Evolutionary conservation across 2,329 filamentous ascomycete genomes (phyloP), one percentile per base, ranked within the genome.

Genomic region (Diaporthe citri): DNA sequence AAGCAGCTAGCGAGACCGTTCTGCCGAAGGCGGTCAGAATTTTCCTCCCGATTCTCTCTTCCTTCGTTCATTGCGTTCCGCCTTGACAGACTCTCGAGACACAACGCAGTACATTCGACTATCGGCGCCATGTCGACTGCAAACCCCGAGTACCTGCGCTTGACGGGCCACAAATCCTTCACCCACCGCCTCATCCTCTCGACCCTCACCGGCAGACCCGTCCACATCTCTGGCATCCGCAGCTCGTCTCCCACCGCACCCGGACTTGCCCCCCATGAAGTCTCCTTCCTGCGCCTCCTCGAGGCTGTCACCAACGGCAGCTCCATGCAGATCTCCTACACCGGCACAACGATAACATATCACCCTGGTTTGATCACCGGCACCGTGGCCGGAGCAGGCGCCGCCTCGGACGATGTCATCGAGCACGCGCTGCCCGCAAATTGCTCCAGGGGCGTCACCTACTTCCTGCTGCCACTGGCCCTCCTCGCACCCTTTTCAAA

Each of bases 261-360:
- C 1, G 97, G 97, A 80, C 93, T 99, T 72, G 93, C 95, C 72
- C 93, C 95, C 66, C 94, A 98, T 86, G 97, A 99, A 86, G 93
- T 98, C 80, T 98, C 97, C 62, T 96, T 99, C 84, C 90, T 99
- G 43, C 96, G 97, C 74, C 93, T 99, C 25, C 92, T 99, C 81
- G 97, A 98, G 84, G 90, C 95, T 79, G 90, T 99, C 80, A 99
- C 97, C 81, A 99, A 99, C 88, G 97, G 97, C 85, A 94, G 94
- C 74, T 92, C 94, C 73, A 95, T 98, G 86, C 96, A 98, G 81
- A 98, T 99, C 79, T 98, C 95, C 15, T 97, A 97, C 86, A 98
- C 95, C 1, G 97, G 97, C 82, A 98, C 97, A 0, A 96, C 95
- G 1, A 90, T 99, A 73, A 93, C 96, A 51, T 99, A 97, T 86